Percentiles rank a stretch among this genome's conserved stretches.
These are phyloP conservation scores for Echeveria elegans DNA, from an alignment of 164 flowering plant species.

Conservation along the genomic window DNA sequence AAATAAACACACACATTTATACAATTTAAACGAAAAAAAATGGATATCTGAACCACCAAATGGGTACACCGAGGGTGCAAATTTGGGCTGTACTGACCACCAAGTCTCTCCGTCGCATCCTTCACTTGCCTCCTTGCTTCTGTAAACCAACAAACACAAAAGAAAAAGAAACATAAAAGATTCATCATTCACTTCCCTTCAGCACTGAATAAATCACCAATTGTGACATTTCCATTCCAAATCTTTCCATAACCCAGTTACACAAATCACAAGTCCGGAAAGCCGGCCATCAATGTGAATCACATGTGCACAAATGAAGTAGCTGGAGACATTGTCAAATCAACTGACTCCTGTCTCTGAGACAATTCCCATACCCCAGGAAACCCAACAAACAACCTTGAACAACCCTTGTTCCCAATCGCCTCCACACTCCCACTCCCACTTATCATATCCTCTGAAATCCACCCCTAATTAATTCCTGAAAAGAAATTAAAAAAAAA, in stretches of 20 bases:
- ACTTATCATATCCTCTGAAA: slow-evolving; percentile 17
- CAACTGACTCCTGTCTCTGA: slow-evolving; percentile 18
- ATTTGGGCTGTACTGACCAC: slow-evolving; percentile 84
- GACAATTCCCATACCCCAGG: slow-evolving; percentile 23
- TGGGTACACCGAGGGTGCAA: slow-evolving; percentile 94
- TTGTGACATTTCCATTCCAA: neutral
- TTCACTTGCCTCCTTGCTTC: slow-evolving; percentile 89
- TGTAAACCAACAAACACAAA: slow-evolving; percentile 21
- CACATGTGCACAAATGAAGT: slow-evolving; percentile 19
- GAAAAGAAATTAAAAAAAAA: neutral
- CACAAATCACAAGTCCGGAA: slow-evolving; percentile 69
- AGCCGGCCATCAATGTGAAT: slow-evolving; percentile 44
- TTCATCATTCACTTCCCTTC: neutral
- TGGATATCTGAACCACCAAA: slow-evolving; percentile 98
- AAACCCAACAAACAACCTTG: slow-evolving; percentile 34
- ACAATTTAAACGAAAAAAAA: slow-evolving; percentile 9
- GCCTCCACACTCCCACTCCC: slow-evolving; percentile 39
- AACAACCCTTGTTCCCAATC: slow-evolving; percentile 47
- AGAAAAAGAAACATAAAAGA: slow-evolving; percentile 8
- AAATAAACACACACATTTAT: neutral
- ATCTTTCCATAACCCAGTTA: slow-evolving; percentile 94
- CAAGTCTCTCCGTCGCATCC: slow-evolving; percentile 87
- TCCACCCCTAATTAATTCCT: neutral
- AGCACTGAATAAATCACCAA: neutral
- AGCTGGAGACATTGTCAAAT: slow-evolving; percentile 32